Conservation (phyloP, 2,329 filamentous ascomycete species). For the Emmonsia crescens region DNA sequence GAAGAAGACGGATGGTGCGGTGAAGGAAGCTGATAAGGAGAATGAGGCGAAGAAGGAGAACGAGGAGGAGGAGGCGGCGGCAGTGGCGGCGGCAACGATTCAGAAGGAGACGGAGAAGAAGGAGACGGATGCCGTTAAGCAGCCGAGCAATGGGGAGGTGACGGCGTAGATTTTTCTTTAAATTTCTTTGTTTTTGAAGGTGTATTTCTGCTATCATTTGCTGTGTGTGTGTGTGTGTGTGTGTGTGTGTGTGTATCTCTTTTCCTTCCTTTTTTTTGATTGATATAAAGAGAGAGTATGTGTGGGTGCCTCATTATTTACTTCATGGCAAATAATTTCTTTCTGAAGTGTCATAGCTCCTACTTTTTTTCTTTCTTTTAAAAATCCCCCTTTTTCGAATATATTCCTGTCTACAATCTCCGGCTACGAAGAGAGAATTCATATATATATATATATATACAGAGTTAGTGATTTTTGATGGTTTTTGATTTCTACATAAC, state of each 20-base stretch:
- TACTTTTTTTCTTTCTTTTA: too few species aligned
- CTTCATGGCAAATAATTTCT: background rate
- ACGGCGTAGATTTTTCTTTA: constrained; percentile 16
- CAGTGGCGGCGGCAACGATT: constrained; percentile 19
- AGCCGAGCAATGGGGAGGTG: constrained; percentile 13
- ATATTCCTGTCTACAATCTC: background rate
- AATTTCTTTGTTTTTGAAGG: constrained; percentile 7
- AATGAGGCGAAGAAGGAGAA: constrained; percentile 18
- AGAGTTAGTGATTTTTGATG: too few species aligned
- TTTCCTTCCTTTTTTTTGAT: constrained; percentile 4
- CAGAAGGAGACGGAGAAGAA: constrained; percentile 12
- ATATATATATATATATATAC: background rate
- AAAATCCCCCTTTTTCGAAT: background rate
- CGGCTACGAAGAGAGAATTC: background rate
- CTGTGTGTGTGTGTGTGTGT: constrained; percentile 5
- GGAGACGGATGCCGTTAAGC: constrained; percentile 19
- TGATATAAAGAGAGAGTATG: background rate
- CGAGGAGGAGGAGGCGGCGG: constrained; percentile 15
- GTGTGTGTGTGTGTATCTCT: too few species aligned
- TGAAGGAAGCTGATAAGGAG: constrained; percentile 15
- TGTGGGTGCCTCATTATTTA: background rate
- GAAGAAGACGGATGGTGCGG: constrained; percentile 13
- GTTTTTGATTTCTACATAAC: too few species aligned
- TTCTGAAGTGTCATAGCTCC: background rate
- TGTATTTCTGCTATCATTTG: constrained; percentile 11